A percentile compares a stretch with the other conserved stretches of the same genome.
phyloP scores from a whole-genome alignment of 192 early-diverging fungal genomes.

The Haplosporangium gracile region DNA sequence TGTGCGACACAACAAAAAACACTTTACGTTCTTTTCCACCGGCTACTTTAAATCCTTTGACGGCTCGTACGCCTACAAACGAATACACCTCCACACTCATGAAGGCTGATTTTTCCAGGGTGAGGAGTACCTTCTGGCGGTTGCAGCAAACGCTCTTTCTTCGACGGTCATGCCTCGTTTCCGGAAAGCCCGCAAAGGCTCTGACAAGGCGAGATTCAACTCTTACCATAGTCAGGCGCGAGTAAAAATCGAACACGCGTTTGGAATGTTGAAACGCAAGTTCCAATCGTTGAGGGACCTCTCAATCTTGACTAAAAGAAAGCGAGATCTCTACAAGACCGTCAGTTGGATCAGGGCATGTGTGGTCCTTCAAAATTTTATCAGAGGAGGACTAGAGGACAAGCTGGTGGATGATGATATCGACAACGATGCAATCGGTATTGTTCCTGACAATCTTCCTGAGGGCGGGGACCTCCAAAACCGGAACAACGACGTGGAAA shows the following conservation, averaged over 20 bases:
- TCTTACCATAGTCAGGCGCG: conserved; percentile 4
- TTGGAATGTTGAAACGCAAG: conserved; percentile 29
- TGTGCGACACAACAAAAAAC: too few relatives aligned
- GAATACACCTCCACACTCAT: too few relatives aligned
- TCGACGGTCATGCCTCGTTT: conserved; percentile 15
- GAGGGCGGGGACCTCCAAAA: neutral
- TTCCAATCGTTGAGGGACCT: conserved; percentile 16
- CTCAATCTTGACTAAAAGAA: neutral
- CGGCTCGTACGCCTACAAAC: too few relatives aligned
- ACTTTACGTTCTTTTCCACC: too few relatives aligned
- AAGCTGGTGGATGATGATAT: neutral
- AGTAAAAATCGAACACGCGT: conserved; percentile 21
- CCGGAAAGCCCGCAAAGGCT: neutral
- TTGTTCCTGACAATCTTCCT: too few relatives aligned
- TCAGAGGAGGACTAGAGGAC: neutral
- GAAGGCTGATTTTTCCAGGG: too few relatives aligned
- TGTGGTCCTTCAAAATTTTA: conserved; percentile 13
- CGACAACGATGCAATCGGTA: neutral
- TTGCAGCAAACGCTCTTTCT: too few relatives aligned
- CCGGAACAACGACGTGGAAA: neutral
- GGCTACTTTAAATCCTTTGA: too few relatives aligned
- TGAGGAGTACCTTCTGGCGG: too few relatives aligned
- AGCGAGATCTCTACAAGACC: neutral
- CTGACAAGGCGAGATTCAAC: conserved; percentile 16
- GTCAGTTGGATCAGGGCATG: conserved; percentile 22